A percentile compares a stretch with the other conserved stretches of the same genome.
phyloP scores from a whole-genome alignment of 1,284 basidiomycete genomes.

The Pyrrhoderma noxium region DNA sequence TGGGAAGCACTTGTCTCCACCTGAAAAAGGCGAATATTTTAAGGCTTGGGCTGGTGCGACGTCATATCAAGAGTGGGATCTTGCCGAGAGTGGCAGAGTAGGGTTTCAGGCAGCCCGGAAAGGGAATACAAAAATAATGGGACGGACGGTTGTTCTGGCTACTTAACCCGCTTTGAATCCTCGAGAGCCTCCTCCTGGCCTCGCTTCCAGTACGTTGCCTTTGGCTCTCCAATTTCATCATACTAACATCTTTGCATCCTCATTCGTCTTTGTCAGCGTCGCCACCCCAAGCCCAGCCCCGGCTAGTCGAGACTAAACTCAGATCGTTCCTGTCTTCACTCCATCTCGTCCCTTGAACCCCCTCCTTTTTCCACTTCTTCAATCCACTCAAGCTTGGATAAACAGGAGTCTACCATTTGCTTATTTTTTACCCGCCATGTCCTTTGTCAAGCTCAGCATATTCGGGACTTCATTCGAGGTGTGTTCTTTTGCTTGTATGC shows the following conservation, averaged over 20 bases:
- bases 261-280: neutral
- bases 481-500: slow-evolving; percentile 20
- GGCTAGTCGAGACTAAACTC: slow-evolving; percentile 1
- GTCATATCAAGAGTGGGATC: no score
- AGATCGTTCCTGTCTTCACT: slow-evolving; percentile 1
- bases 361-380: neutral
- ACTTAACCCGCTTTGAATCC: neutral
- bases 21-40: no score
- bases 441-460: slow-evolving; percentile 96
- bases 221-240: neutral
- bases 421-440: slow-evolving; percentile 49
- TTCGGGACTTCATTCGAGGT: slow-evolving; percentile 96
- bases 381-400: neutral
- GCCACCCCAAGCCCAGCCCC: slow-evolving; percentile 1
- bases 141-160: neutral
- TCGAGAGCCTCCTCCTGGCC: neutral
- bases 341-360: neutral
- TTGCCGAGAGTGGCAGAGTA: no score
- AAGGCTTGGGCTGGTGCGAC: no score
- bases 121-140: neutral
- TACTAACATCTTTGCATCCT: neutral
- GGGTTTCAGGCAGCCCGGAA: no score
- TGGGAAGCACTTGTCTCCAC: no score
- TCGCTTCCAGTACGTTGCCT: neutral
- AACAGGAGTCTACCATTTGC: neutral